phyloP scores from a whole-genome alignment of 495 filamentous ascomycete species.

The Peziza echinospora region DNA sequence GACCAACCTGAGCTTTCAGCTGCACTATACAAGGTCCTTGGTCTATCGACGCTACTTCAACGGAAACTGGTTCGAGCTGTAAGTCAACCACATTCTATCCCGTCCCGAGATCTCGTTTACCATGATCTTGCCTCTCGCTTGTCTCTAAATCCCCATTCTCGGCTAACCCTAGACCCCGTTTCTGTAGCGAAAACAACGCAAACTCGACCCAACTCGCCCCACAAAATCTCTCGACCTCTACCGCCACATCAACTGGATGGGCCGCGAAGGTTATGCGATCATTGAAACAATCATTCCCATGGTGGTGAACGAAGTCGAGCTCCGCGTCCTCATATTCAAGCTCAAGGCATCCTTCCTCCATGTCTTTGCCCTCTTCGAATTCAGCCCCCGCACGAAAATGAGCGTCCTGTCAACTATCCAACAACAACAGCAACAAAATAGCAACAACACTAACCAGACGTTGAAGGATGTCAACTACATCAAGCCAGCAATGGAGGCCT shows the following conservation, averaged over 20 bases:
- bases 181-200: constrained; percentile 51
- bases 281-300: constrained; percentile 73
- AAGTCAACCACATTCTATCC: not conserved
- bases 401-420: constrained; percentile 26
- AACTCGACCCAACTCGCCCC: constrained; percentile 53
- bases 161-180: no score
- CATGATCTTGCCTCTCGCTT: not conserved
- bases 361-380: constrained; percentile 91
- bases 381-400: constrained; percentile 26
- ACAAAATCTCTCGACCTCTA: constrained; percentile 67
- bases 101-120: not conserved
- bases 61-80: constrained; percentile 56
- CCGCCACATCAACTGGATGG: constrained; percentile 87
- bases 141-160: no score
- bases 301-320: constrained; percentile 39
- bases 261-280: constrained; percentile 72
- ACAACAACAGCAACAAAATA: constrained; percentile 19
- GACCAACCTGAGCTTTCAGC: constrained; percentile 56
- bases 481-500: constrained; percentile 55
- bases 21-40: constrained; percentile 73
- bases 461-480: constrained; percentile 46
- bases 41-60: constrained; percentile 71
- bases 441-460: constrained; percentile 1
- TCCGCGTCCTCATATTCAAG: constrained; percentile 76
- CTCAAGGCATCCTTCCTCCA: constrained; percentile 86